Percentiles rank a stretch among this genome's conserved stretches.
Evolutionary conservation across 306 rosid species (phyloP).

Genomic region (Cicer cuneatum): DNA sequence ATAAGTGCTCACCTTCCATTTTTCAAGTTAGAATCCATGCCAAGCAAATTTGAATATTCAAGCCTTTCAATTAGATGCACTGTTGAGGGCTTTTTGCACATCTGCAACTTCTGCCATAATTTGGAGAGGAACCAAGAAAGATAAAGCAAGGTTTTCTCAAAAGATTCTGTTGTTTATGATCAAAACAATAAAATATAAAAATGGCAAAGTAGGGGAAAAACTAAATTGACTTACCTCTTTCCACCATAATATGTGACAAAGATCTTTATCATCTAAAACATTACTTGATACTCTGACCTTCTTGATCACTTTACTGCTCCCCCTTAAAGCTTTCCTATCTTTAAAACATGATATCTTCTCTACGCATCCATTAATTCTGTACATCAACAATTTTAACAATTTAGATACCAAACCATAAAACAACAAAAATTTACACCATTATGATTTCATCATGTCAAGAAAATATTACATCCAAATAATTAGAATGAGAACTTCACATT

Average conservation of each 20-base stretch:
- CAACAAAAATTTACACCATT: slow-evolving; percentile 31
- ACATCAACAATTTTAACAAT: slow-evolving; percentile 21
- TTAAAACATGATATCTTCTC: slow-evolving; percentile 51
- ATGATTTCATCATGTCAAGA: slow-evolving; percentile 33
- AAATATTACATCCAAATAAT: slow-evolving; percentile 6
- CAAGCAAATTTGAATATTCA: slow-evolving; percentile 83
- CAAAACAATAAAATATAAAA: slow-evolving; percentile 30
- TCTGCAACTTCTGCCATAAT: slow-evolving; percentile 67
- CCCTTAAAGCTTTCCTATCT: slow-evolving; percentile 54
- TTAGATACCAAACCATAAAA: slow-evolving; percentile 38
- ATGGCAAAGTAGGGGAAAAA: not conserved
- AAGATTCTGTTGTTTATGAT: slow-evolving; percentile 12
- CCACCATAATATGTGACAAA: slow-evolving; percentile 88
- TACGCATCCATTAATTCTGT: slow-evolving; percentile 48
- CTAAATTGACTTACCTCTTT: slow-evolving; percentile 63
- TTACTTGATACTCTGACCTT: slow-evolving; percentile 52
- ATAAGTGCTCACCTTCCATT: slow-evolving; percentile 73
- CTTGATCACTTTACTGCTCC: slow-evolving; percentile 63
- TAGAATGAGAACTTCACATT: slow-evolving; percentile 23
- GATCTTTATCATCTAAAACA: slow-evolving; percentile 68
- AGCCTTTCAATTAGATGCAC: slow-evolving; percentile 74
- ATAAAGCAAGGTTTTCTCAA: slow-evolving; percentile 36
- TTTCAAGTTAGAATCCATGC: slow-evolving; percentile 73
- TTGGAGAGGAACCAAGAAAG: slow-evolving; percentile 26
- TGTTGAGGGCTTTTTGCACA: slow-evolving; percentile 79